Evolutionary conservation across 2,329 filamentous ascomycete species (phyloP).

Genomic region (Ophiocordyceps robertsii): DNA sequence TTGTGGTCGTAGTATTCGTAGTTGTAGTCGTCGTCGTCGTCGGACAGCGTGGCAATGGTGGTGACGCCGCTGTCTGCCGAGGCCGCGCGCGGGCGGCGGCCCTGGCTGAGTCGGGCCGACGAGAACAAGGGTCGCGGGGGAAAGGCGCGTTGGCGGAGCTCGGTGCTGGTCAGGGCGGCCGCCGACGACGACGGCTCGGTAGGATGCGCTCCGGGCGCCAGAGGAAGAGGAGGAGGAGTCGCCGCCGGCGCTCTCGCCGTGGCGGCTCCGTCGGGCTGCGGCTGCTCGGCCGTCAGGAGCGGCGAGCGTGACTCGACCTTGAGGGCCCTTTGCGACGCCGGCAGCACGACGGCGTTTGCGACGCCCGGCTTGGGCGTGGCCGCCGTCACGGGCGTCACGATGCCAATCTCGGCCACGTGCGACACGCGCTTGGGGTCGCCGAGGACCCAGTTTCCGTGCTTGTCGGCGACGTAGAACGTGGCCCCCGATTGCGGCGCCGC

Average conservation of each 20-base stretch:
- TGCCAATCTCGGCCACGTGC: conserved; percentile 12
- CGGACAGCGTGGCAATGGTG: conserved; percentile 15
- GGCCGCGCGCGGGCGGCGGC: conserved; percentile 9
- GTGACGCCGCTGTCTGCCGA: conserved; percentile 20
- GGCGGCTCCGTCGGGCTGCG: background rate
- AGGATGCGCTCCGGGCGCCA: background rate
- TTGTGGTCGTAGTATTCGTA: conserved; percentile 9
- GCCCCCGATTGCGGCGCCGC: conserved; percentile 29
- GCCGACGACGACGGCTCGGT: background rate
- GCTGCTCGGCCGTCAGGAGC: background rate
- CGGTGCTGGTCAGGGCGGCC: background rate
- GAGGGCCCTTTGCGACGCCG: background rate
- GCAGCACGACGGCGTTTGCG: conserved; percentile 1
- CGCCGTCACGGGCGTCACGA: conserved; percentile 6
- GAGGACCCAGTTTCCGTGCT: conserved; percentile 39
- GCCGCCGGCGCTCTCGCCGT: background rate
- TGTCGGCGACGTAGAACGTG: conserved; percentile 37
- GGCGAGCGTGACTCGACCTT: background rate
- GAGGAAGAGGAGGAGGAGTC: too few relatives aligned
- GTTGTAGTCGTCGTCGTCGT: conserved; percentile 9
- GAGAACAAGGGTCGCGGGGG: conserved; percentile 8
- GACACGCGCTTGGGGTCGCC: conserved; percentile 20
- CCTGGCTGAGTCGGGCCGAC: conserved; percentile 8
- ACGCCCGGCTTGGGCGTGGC: conserved; percentile 3
- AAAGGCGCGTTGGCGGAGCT: conserved; percentile 2